Base-by-base conservation (phyloP, 2,329 filamentous ascomycete species). In the Ustilaginoidea virens region DNA sequence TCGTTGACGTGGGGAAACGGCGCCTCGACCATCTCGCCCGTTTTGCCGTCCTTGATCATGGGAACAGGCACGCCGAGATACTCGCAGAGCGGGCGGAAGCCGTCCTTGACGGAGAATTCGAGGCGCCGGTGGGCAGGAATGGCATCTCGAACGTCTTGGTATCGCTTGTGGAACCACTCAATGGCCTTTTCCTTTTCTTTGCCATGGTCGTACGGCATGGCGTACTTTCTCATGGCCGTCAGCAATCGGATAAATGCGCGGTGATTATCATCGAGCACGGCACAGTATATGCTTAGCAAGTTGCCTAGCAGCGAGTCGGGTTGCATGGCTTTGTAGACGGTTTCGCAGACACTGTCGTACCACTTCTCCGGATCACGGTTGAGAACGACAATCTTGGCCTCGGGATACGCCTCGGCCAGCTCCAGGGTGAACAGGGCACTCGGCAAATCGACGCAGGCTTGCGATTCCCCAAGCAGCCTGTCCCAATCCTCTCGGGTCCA, bases 381-480 rank as follows among this genome's bases (percentile, higher is more conserved):
- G 24, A 57, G 41, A 27, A 57, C 49, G 32, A 57, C 35, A 24
- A 55, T 44, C 33, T 55, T 56, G 28, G 53, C 53, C 9, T 55
- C 50, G 5, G 48, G 48, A 27, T 48, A 48, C 12, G 37, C 23
- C 17, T 41, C 44, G 17, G 53, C 51, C 8, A 57, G 42, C 28
- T 57, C 52, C 29, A 43, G 33, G 27, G 47, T 48, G 39, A 57
- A 53, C 40, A 73, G 75, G 21, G 67, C 55, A 1, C 70, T 53
- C 2, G 75, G 71, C 11, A 70, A 46, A 26, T 67, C 67, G 32
- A 61, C 60, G 7, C 63, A 69, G 14, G 60, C 61, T n/a, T 69
- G 58, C 38, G 49, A 58, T 15, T 53, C 41, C 25, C 55, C 56
- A 27, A 64, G 53, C 5, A 65, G 43, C 32, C 48, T 46, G 42